Conservation (phyloP, 2,329 filamentous ascomycete species). For the Bimuria novae-zelandiae region DNA sequence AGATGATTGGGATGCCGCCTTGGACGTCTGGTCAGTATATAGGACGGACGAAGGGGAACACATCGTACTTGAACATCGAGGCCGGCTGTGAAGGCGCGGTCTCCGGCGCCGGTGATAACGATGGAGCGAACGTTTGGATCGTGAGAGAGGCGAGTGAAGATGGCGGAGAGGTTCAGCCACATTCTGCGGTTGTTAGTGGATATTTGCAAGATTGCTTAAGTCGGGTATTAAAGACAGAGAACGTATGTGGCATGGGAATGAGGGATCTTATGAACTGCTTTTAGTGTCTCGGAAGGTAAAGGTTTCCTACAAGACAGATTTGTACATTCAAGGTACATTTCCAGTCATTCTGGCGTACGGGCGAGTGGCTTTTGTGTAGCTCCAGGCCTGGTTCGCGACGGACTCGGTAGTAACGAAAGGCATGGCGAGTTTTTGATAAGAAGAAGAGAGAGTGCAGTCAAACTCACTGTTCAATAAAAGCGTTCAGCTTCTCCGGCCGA, state of each 20-base stretch:
- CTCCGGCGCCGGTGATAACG: conserved; percentile 79
- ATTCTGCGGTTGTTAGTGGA: conserved; percentile 57
- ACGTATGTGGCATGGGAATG: not conserved
- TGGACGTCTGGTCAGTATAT: conserved; percentile 21
- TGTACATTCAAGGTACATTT: too few species aligned
- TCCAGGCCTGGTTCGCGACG: too few species aligned
- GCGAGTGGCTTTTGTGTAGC: too few species aligned
- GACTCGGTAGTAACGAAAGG: too few species aligned
- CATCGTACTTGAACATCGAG: conserved; percentile 67
- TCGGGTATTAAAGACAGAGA: not conserved
- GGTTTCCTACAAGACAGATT: too few species aligned
- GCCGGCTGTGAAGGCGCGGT: conserved; percentile 82
- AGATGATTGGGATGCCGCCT: conserved; percentile 63
- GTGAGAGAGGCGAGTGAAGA: conserved; percentile 74
- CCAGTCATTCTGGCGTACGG: too few species aligned
- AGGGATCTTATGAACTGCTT: not conserved
- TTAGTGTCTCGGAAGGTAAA: too few species aligned
- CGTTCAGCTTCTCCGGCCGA: conserved; percentile 82
- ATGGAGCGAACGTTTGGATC: conserved; percentile 76
- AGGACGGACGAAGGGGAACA: not conserved
- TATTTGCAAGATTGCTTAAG: too few species aligned
- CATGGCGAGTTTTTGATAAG: too few species aligned
- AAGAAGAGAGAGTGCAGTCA: too few species aligned
- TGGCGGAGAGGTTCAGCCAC: conserved; percentile 77
- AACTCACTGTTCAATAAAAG: conserved; percentile 72